Base-by-base conservation (phyloP, 169 alveolate species). In the Eimeria acervulina region DNA sequence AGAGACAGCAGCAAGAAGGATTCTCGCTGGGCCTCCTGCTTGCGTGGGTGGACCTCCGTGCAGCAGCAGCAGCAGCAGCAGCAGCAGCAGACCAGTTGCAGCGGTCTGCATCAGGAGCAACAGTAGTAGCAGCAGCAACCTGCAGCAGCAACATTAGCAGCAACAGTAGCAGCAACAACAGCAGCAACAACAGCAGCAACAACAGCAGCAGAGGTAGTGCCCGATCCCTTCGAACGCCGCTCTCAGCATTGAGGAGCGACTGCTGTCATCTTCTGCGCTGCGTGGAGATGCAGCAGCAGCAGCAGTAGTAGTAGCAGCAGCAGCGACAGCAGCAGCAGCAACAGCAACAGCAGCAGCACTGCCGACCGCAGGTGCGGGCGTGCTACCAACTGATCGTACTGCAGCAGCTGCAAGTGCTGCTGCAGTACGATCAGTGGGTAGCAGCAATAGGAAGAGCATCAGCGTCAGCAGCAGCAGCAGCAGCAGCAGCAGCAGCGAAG, bases 401-500 rank as follows among this genome's bases (percentile, higher is more conserved):
- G 44, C 81, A 36, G 85, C 55, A 74, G 85, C 85, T 31, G 85
- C 55, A 74, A 15, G 28, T 74, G 85, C 85, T 74, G 85, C 85
- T 36, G 40, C 80, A 74, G 85, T 17, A 28, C 85, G 28, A 12
- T 15, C 47, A 19, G 55, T 33, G 85, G 33, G 21, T 33, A n/a
- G 44, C 21, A 21, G 76, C 76, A 66, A 7, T 10, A 66, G 33
- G 23, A 17, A 23, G 12, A 23, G 76, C 76, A 66, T 42, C 84
- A 13, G 84, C 47, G 31, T 42, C 84, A 74, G 51, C 42, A 38
- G 13, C 84, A 74, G 42, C 84, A 26, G 84, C 31, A 28, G 84
- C 26, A 38, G 90, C 90, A 80, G 90, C 90, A 80, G 90, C 90
- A 15, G 68, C 90, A 40, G 63, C 89, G 90, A 63, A 80, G 90